These are phyloP conservation scores for Iris macrosiphon DNA, from an alignment of 106 monocot genomes.

Conservation along the genomic window DNA sequence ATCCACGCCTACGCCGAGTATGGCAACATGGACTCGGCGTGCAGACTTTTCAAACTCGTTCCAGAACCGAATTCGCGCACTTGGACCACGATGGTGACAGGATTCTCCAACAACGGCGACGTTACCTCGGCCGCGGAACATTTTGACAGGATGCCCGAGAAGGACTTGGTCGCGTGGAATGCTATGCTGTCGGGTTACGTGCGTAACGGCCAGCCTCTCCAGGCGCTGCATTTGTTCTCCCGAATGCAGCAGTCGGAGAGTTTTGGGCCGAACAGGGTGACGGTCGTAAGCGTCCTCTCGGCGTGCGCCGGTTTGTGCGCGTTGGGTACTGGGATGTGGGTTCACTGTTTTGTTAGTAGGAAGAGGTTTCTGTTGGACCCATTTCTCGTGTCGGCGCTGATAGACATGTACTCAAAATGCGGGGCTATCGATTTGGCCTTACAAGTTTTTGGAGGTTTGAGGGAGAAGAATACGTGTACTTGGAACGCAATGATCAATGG, in stretches of 20 bases:
- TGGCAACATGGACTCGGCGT: slow-evolving; percentile 8
- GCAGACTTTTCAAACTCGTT: slow-evolving; percentile 5
- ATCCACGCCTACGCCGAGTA: slow-evolving; percentile 12
- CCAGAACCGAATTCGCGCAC: slow-evolving; percentile 1
- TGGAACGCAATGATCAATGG: slow-evolving; percentile 42
- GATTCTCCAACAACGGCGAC: slow-evolving; percentile 10
- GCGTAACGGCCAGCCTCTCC: slow-evolving; percentile 7
- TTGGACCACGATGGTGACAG: slow-evolving; percentile 26
- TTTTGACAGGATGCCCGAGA: slow-evolving; percentile 36
- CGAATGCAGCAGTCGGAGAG: slow-evolving; percentile 5
- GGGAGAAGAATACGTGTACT: slow-evolving; percentile 14
- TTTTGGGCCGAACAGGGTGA: slow-evolving; percentile 11
- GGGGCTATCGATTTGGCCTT: slow-evolving; percentile 18
- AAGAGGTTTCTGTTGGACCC: slow-evolving; percentile 11
- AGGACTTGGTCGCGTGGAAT: slow-evolving; percentile 32
- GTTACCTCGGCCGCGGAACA: slow-evolving; percentile 1
- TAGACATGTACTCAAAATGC: slow-evolving; percentile 41
- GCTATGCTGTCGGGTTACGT: slow-evolving; percentile 37
- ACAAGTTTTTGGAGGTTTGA: slow-evolving; percentile 19
- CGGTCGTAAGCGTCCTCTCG: slow-evolving; percentile 15
- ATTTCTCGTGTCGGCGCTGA: slow-evolving; percentile 22
- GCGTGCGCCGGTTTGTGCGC: slow-evolving; percentile 29
- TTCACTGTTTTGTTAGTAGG: slow-evolving; percentile 17
- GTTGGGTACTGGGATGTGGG: slow-evolving; percentile 28
- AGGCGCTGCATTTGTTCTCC: slow-evolving; percentile 18